Evolutionary conservation across 1,139 yeast species (phyloP).

Genomic region (Yamadazyma taylorii): DNA sequence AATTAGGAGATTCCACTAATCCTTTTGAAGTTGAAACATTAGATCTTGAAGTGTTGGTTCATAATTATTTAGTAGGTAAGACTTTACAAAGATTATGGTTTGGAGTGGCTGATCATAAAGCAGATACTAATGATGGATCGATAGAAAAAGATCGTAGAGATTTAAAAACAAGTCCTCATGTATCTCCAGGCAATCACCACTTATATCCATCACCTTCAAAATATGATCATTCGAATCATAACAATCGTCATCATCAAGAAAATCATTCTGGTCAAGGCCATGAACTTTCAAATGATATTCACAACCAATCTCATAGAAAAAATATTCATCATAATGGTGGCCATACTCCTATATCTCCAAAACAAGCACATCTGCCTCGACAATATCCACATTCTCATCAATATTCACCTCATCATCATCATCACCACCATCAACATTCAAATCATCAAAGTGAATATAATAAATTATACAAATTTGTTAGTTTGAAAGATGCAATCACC

Average conservation of each 20-base stretch:
- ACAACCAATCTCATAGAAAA: too few species aligned
- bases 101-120: conserved; percentile 19
- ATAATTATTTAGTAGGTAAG: conserved; percentile 35
- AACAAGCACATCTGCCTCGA: conserved; percentile 2
- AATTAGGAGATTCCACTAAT: conserved; percentile 35
- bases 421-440: conserved; percentile 7
- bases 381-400: conserved; percentile 1
- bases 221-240: not conserved
- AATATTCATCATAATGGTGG: not conserved
- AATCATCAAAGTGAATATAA: conserved; percentile 2
- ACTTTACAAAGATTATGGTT: conserved; percentile 37
- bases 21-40: conserved; percentile 47
- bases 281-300: too few species aligned
- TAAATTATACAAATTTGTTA: conserved; percentile 29
- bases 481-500: conserved; percentile 38
- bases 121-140: not conserved
- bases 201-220: not conserved
- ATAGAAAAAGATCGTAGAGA: conserved; percentile 1
- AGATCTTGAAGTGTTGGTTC: conserved; percentile 38
- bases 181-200: not conserved
- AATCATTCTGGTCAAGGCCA: too few species aligned
- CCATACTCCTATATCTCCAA: not conserved
- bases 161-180: conserved; percentile 6
- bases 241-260: conserved; percentile 13
- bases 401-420: conserved; percentile 11